Evolutionary conservation across 2,329 filamentous ascomycete species (phyloP).

Genomic region (Ustilaginoidea virens): DNA sequence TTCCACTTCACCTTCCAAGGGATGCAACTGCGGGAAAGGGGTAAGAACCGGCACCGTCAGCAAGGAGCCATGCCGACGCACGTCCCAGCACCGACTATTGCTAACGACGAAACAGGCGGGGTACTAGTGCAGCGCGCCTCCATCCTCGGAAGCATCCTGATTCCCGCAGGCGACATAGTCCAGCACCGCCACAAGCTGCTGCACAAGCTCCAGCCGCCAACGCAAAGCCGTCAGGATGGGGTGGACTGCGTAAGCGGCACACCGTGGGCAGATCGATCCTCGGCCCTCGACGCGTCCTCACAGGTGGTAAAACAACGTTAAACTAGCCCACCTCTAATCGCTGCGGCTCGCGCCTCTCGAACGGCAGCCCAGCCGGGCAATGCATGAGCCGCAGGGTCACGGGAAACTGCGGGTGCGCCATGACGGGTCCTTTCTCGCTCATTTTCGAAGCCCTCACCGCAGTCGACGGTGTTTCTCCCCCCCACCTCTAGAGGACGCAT

Average conservation of each 20-base stretch:
- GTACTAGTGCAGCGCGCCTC: conserved; percentile 4
- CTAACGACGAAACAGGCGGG: conserved; percentile 4
- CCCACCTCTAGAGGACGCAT: too few species aligned
- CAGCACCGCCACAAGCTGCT: conserved; percentile 4
- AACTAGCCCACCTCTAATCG: conserved; percentile 1
- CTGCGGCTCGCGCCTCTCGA: conserved; percentile 1
- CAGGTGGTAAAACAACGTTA: conserved; percentile 5
- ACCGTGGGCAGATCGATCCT: conserved; percentile 3
- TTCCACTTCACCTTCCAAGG: conserved; percentile 6
- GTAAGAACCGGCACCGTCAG: conserved; percentile 4
- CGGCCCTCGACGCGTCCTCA: conserved; percentile 1
- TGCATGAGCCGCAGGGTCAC: conserved; percentile 1
- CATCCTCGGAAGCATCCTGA: conserved; percentile 3
- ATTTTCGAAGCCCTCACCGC: conserved; percentile 1
- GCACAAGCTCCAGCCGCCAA: conserved; percentile 2
- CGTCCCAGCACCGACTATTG: conserved; percentile 1
- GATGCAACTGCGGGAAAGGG: conserved; percentile 6
- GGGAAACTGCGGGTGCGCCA: conserved; percentile 2
- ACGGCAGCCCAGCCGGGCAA: conserved; percentile 1
- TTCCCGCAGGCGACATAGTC: conserved; percentile 1
- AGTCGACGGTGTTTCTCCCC: conserved; percentile 1
- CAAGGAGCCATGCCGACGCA: conserved; percentile 4
- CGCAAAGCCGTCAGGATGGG: conserved; percentile 4
- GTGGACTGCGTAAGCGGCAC: conserved; percentile 6
- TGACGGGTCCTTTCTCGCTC: conserved; percentile 1